Percentiles rank a stretch among this genome's conserved stretches.
Conservation (phyloP, 78 protist species). For the Dictyostelium purpureum region DNA sequence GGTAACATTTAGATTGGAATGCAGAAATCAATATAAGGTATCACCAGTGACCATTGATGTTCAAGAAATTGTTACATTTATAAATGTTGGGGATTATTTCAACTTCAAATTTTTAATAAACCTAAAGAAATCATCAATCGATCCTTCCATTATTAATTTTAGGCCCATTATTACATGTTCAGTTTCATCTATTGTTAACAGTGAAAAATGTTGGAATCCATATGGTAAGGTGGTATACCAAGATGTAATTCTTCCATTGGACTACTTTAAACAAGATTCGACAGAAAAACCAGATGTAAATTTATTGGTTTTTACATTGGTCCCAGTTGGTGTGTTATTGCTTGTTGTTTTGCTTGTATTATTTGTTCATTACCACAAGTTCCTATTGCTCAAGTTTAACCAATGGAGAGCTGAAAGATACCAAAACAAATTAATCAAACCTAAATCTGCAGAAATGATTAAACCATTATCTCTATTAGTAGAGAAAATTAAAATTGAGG, state of each 20-base stretch:
- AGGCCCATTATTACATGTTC: neutral
- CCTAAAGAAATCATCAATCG: neutral
- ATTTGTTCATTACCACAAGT: neutral
- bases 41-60: neutral
- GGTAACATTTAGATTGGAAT: neutral
- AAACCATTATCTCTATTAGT: neutral
- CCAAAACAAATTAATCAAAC: neutral
- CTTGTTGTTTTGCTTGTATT: neutral
- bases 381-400: neutral
- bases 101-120: neutral
- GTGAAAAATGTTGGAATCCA: conserved; percentile 13
- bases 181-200: neutral
- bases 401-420: neutral
- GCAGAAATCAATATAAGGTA: neutral
- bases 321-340: neutral
- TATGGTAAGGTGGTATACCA: neutral
- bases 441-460: too few species aligned
- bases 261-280: too few species aligned
- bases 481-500: neutral
- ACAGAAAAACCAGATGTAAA: neutral
- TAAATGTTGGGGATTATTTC: neutral
- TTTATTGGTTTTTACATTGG: neutral
- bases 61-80: neutral
- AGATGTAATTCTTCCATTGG: neutral
- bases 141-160: neutral